Evolutionary conservation across 805 yeast genomes (phyloP).

Genomic region (Soucietia sequanensis): DNA sequence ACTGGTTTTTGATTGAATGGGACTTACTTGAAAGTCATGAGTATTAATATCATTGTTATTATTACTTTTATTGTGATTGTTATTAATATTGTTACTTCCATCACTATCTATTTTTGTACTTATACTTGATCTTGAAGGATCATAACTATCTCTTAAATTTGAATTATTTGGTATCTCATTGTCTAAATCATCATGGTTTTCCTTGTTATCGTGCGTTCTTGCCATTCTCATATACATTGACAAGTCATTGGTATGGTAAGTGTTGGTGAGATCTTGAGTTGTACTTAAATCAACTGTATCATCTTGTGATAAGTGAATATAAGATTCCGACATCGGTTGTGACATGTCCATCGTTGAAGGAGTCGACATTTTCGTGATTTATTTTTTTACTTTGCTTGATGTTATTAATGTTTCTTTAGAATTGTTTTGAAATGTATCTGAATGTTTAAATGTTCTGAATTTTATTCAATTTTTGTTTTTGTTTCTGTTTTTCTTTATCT

Average conservation of each 20-base stretch:
- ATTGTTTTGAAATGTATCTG: no score
- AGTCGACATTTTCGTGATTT: no score
- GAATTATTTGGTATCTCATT: no score
- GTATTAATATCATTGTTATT: no score
- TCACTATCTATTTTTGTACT: background rate
- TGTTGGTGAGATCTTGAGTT: constrained; percentile 6
- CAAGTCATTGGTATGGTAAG: constrained; percentile 7
- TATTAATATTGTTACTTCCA: background rate
- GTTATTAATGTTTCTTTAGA: no score
- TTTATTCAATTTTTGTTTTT: no score
- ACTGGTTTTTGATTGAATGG: background rate
- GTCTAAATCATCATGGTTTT: constrained; percentile 1
- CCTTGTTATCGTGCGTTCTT: constrained; percentile 2
- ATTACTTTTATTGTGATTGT: no score
- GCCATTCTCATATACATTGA: constrained; percentile 3
- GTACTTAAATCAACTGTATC: constrained; percentile 9
- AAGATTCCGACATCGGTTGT: constrained; percentile 30
- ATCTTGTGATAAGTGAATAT: constrained; percentile 26
- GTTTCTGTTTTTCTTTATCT: no score
- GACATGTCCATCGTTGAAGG: constrained; percentile 12
- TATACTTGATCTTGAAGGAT: background rate
- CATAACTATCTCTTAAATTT: background rate
- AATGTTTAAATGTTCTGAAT: no score
- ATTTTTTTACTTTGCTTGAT: no score
- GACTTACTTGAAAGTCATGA: background rate